Conservation (phyloP, 768 basidiomycete species). For the Mycena albidolilacea region DNA sequence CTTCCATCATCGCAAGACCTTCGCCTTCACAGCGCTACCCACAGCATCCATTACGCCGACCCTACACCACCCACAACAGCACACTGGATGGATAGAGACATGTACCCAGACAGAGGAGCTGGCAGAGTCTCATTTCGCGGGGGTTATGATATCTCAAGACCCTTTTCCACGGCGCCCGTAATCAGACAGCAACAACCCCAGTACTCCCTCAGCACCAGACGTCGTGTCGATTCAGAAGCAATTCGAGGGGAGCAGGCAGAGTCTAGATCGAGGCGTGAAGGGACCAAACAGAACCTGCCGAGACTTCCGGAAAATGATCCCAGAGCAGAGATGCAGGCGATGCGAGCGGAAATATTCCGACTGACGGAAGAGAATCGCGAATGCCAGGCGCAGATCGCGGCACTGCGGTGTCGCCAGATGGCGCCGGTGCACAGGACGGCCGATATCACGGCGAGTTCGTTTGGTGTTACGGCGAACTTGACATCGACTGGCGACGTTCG, state of each 20-base stretch:
- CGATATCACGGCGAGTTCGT: slow-evolving; percentile 1
- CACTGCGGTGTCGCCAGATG: not conserved
- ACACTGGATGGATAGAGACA: not conserved
- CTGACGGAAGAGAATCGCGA: not conserved
- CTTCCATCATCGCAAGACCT: not conserved
- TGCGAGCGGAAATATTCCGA: not conserved
- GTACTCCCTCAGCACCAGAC: not conserved
- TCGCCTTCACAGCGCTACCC: not conserved
- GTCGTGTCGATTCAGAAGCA: not conserved
- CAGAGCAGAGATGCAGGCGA: not conserved
- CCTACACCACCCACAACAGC: not conserved
- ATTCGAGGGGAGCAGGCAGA: not conserved
- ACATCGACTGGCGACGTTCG: slow-evolving; percentile 53
- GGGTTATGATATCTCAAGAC: not conserved
- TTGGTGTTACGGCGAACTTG: slow-evolving; percentile 36
- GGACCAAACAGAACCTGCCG: not conserved
- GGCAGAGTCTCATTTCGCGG: not conserved
- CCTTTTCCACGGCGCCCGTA: not conserved
- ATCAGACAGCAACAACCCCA: not conserved
- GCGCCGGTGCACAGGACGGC: not conserved
- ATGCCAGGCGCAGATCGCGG: not conserved
- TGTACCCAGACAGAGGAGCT: not conserved
- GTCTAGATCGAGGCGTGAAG: not conserved
- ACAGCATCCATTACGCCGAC: not conserved
- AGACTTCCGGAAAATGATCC: not conserved